These are phyloP conservation scores for Bipolaris victoriae DNA, from an alignment of 2,329 filamentous ascomycete genomes.

Conservation along the genomic window DNA sequence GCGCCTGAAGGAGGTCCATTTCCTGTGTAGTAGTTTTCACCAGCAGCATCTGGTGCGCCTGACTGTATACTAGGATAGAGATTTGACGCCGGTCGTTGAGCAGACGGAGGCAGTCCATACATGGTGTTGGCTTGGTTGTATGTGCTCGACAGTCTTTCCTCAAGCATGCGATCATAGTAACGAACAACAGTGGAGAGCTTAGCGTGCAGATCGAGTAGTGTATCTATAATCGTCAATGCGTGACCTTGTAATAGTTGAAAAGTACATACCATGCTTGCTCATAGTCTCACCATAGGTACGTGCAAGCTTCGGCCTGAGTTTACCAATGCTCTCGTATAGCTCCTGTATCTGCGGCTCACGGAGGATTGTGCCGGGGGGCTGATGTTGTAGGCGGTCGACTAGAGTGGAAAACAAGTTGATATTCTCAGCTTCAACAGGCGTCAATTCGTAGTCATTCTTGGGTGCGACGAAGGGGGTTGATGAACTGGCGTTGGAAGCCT, in stretches of 20 bases:
- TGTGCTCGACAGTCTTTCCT: slow-evolving; percentile 90
- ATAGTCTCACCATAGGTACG: slow-evolving; percentile 97
- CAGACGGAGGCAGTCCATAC: slow-evolving; percentile 43
- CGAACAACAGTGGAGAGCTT: slow-evolving; percentile 95
- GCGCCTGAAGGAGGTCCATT: slow-evolving; percentile 60
- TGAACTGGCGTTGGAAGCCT: slow-evolving; percentile 64
- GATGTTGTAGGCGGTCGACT: slow-evolving; percentile 92
- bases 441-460: slow-evolving; percentile 94
- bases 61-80: slow-evolving; percentile 72
- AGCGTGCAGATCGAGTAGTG: slow-evolving; percentile 88
- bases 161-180: slow-evolving; percentile 97
- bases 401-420: slow-evolving; percentile 95
- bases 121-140: slow-evolving; percentile 75
- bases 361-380: slow-evolving; percentile 94
- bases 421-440: slow-evolving; percentile 92
- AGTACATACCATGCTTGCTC: slow-evolving; percentile 88
- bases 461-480: slow-evolving; percentile 61
- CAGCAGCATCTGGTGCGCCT: slow-evolving; percentile 50
- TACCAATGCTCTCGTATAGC: slow-evolving; percentile 95
- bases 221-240: slow-evolving; percentile 66
- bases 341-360: slow-evolving; percentile 97
- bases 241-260: background rate
- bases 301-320: slow-evolving; percentile 88
- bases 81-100: slow-evolving; percentile 57
- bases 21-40: slow-evolving; percentile 83